Conservation (phyloP, 768 basidiomycete genomes). For the Panus rudis region DNA sequence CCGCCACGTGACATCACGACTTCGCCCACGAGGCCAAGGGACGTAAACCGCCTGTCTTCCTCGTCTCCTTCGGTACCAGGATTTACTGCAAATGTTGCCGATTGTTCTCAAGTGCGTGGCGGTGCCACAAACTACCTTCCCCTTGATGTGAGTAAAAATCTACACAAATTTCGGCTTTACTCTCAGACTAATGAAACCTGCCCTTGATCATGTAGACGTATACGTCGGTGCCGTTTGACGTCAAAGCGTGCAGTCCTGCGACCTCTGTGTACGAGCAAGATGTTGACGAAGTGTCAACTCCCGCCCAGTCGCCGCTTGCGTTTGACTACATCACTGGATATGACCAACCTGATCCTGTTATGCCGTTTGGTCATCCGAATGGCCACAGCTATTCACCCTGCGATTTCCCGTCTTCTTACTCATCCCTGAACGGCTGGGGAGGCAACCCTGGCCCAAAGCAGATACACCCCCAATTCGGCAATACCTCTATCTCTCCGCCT, state of each 20-base stretch:
- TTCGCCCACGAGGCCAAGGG: not conserved
- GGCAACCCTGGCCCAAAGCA: slow-evolving; percentile 10
- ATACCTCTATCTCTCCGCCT: slow-evolving; percentile 5
- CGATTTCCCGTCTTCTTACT: slow-evolving; percentile 17
- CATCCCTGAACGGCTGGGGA: slow-evolving; percentile 23
- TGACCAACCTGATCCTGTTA: not conserved
- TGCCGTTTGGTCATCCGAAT: not conserved
- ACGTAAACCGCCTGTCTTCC: not conserved
- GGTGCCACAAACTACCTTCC: not conserved
- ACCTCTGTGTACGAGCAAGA: slow-evolving; percentile 8
- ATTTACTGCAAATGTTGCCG: slow-evolving; percentile 2
- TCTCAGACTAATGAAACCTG: not conserved
- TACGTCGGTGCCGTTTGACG: not conserved
- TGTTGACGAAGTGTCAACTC: slow-evolving; percentile 7
- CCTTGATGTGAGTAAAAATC: not conserved
- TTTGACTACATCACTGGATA: slow-evolving; percentile 5
- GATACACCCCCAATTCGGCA: not conserved
- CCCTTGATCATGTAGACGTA: not conserved
- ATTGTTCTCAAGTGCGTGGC: not conserved
- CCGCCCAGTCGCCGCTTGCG: slow-evolving; percentile 7
- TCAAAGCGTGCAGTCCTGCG: slow-evolving; percentile 5
- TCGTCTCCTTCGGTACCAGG: not conserved
- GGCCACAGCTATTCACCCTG: not conserved
- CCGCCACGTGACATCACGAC: not conserved
- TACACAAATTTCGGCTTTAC: not conserved